Conservation (phyloP, 2,329 filamentous ascomycete species). For the Calycina herbarum region DNA sequence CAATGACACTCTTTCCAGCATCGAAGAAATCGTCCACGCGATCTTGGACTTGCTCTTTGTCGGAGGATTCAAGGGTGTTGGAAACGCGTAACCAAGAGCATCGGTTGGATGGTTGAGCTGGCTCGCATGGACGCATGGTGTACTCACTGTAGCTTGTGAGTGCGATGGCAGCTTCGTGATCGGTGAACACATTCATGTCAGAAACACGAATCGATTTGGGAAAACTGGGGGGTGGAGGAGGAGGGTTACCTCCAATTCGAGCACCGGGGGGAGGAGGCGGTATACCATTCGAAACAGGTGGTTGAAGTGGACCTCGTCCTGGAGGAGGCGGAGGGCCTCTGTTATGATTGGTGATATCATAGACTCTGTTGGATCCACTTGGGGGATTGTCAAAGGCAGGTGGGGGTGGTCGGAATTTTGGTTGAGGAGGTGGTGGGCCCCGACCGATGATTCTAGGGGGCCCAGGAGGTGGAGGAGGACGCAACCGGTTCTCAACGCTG, state of each 20-base stretch:
- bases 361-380: background rate
- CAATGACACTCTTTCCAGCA: slow-evolving; percentile 21
- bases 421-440: slow-evolving; percentile 1
- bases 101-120: background rate
- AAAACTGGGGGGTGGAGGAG: slow-evolving; percentile 1
- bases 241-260: background rate
- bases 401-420: background rate
- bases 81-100: slow-evolving; percentile 21
- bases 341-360: background rate
- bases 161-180: slow-evolving; percentile 19
- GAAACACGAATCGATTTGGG: slow-evolving; percentile 14
- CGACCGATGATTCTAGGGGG: background rate
- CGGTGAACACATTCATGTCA: slow-evolving; percentile 16
- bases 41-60: slow-evolving; percentile 10
- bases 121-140: slow-evolving; percentile 22
- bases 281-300: background rate
- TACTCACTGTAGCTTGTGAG: slow-evolving; percentile 29
- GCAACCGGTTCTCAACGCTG: background rate
- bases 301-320: background rate
- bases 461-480: background rate
- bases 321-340: background rate
- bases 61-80: slow-evolving; percentile 21
- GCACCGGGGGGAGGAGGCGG: background rate
- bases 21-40: slow-evolving; percentile 18
- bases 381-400: background rate